A percentile compares a stretch with the other conserved stretches of the same genome.
phyloP scores from a whole-genome alignment of 2,329 filamentous ascomycete genomes.

The Fusarium sp. region DNA sequence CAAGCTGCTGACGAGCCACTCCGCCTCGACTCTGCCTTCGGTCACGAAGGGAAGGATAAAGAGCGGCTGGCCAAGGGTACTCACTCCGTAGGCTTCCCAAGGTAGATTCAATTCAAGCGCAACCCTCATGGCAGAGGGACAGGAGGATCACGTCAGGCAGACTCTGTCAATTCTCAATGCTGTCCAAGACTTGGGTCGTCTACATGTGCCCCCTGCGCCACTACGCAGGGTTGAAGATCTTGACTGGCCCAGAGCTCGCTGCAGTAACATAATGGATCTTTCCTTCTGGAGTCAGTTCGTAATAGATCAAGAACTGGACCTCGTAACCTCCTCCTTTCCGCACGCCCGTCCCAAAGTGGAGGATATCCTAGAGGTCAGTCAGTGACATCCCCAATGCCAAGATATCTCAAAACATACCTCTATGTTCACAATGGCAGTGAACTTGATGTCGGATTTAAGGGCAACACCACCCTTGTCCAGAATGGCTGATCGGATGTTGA shows the following conservation, averaged over 20 bases:
- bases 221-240: background rate
- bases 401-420: background rate
- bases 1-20: too few species aligned
- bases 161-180: background rate
- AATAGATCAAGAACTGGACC: conserved; percentile 6
- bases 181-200: background rate
- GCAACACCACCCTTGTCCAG: background rate
- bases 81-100: too few species aligned
- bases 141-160: too few species aligned
- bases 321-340: conserved; percentile 3
- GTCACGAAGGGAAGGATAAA: too few species aligned
- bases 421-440: background rate
- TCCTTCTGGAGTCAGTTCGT: conserved; percentile 3
- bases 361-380: conserved; percentile 4
- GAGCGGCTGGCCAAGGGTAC: too few species aligned
- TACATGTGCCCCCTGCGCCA: background rate
- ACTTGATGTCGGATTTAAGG: conserved; percentile 1
- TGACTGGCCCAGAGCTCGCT: conserved; percentile 2
- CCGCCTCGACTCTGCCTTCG: too few species aligned
- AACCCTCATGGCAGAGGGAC: too few species aligned
- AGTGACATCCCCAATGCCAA: background rate
- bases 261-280: conserved; percentile 4
- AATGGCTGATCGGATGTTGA: background rate
- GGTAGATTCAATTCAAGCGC: too few species aligned
- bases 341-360: conserved; percentile 1